A percentile compares a stretch with the other conserved stretches of the same genome.
Conservation (phyloP, 495 filamentous ascomycete species). For the Tuber microsphaerosporum region DNA sequence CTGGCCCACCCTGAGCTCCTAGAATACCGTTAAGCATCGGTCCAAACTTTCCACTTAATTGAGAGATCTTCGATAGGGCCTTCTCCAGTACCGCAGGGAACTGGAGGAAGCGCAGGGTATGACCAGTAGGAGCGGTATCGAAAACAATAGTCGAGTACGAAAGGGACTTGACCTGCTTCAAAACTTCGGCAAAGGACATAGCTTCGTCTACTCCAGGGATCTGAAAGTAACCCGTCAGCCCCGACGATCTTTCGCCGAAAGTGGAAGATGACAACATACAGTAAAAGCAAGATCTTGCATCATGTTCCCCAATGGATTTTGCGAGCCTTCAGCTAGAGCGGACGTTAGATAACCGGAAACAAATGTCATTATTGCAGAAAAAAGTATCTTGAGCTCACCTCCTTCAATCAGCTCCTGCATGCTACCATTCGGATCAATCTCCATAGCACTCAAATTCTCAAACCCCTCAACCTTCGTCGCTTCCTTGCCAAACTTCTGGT, state of each 20-base stretch:
- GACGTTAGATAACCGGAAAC: slow-evolving; percentile 16
- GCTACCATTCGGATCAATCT: slow-evolving; percentile 97
- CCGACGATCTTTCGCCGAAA: neutral
- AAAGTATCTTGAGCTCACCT: slow-evolving; percentile 46
- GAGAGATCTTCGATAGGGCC: slow-evolving; percentile 89
- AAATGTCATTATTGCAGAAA: slow-evolving; percentile 49
- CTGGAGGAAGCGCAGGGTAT: slow-evolving; percentile 97
- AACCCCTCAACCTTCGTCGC: slow-evolving; percentile 87
- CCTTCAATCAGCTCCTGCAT: slow-evolving; percentile 77
- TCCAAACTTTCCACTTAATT: slow-evolving; percentile 87
- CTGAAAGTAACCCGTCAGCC: slow-evolving; percentile 45
- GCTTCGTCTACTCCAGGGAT: slow-evolving; percentile 98
- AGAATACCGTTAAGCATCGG: slow-evolving; percentile 92
- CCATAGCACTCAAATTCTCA: slow-evolving; percentile 92
- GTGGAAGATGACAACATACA: slow-evolving; percentile 42
- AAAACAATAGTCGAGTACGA: slow-evolving; percentile 98
- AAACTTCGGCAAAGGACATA: slow-evolving; percentile 98
- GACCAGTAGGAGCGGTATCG: slow-evolving; percentile 97
- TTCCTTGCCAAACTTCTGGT: slow-evolving; percentile 99
- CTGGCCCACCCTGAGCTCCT: slow-evolving; percentile 66
- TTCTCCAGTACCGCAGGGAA: slow-evolving; percentile 98
- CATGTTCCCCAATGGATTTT: slow-evolving; percentile 51
- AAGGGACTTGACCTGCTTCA: slow-evolving; percentile 99
- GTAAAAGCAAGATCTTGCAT: slow-evolving; percentile 62
- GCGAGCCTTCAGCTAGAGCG: slow-evolving; percentile 26